phyloP scores from a whole-genome alignment of 1,284 basidiomycete genomes.

The Ceratobasidium sp. region DNA sequence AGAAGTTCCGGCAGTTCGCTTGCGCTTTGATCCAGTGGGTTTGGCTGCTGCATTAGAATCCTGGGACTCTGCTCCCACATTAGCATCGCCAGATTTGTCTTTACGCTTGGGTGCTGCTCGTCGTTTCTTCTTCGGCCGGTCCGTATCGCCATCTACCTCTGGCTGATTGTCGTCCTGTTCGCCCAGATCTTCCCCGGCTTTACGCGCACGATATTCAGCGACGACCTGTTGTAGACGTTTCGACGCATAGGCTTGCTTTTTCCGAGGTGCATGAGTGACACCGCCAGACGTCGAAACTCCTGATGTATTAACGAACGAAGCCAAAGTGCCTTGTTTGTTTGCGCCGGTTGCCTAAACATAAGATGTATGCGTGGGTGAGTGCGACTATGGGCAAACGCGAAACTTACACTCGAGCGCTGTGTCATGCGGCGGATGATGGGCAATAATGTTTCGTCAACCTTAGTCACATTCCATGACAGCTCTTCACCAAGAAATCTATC shows the following conservation, averaged over 20 bases:
- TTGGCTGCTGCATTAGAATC: conserved; percentile 22
- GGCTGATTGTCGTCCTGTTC: conserved; percentile 18
- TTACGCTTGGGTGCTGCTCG: neutral
- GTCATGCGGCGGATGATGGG: conserved; percentile 95
- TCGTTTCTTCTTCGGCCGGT: conserved; percentile 31
- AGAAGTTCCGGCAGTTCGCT: conserved; percentile 32
- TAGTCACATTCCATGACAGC: conserved; percentile 86
- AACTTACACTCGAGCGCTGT: conserved; percentile 76
- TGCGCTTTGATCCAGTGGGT: conserved; percentile 28
- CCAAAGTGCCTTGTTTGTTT: conserved; percentile 70
- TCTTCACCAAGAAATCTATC: conserved; percentile 85
- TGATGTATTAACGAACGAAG: conserved; percentile 66
- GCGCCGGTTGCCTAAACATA: conserved; percentile 66
- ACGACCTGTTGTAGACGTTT: conserved; percentile 88
- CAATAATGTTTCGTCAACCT: conserved; percentile 91
- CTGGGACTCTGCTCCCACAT: conserved; percentile 28
- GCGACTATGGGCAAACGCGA: neutral
- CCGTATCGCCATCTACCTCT: conserved; percentile 38
- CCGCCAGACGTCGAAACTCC: conserved; percentile 54
- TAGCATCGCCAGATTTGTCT: conserved; percentile 37
- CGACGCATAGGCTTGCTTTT: conserved; percentile 83
- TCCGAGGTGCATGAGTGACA: conserved; percentile 78
- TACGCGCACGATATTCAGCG: conserved; percentile 44
- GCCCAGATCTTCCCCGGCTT: conserved; percentile 43
- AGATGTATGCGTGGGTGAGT: conserved; percentile 3